Evolutionary conservation across 2,329 filamentous ascomycete genomes (phyloP).

Genomic region (Sphaerostilbella broomeana): DNA sequence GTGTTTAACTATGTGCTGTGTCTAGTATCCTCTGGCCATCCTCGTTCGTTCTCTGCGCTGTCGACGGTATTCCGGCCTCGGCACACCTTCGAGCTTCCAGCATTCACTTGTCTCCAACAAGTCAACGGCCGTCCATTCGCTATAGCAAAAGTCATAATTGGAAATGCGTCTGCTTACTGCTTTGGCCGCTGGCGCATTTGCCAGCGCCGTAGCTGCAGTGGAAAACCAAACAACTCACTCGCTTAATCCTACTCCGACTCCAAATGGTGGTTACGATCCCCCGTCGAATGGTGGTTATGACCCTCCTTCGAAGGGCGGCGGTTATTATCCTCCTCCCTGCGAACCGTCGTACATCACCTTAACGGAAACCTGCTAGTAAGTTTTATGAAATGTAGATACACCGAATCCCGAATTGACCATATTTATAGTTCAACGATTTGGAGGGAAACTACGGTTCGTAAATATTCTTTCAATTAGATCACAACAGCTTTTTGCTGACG

Average conservation of each 20-base stretch:
- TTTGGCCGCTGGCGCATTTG: slow-evolving; percentile 7
- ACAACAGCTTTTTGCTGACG: no score
- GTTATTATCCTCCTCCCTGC: not conserved
- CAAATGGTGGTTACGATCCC: no score
- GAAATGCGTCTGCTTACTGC: slow-evolving; percentile 10
- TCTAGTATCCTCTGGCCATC: not conserved
- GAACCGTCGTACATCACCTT: not conserved
- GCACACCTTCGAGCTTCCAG: slow-evolving; percentile 2
- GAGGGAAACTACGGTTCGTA: slow-evolving; percentile 9
- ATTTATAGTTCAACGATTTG: not conserved
- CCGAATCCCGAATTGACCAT: not conserved
- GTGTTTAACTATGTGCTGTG: not conserved
- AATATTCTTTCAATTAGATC: no score
- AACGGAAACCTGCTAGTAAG: slow-evolving; percentile 1
- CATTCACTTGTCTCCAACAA: slow-evolving; percentile 3
- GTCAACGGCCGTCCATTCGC: slow-evolving; percentile 2
- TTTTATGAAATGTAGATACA: not conserved
- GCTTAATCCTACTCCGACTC: not conserved
- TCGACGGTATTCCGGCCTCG: slow-evolving; percentile 2
- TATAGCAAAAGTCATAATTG: not conserved
- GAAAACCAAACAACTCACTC: not conserved
- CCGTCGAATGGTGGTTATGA: no score
- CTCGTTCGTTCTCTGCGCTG: not conserved
- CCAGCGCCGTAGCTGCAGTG: not conserved
- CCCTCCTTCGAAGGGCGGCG: no score